Percentiles rank a stretch among this genome's conserved stretches.
Evolutionary conservation across 192 early-diverging fungal genomes (phyloP).

Genomic region (Coemansia sp.): DNA sequence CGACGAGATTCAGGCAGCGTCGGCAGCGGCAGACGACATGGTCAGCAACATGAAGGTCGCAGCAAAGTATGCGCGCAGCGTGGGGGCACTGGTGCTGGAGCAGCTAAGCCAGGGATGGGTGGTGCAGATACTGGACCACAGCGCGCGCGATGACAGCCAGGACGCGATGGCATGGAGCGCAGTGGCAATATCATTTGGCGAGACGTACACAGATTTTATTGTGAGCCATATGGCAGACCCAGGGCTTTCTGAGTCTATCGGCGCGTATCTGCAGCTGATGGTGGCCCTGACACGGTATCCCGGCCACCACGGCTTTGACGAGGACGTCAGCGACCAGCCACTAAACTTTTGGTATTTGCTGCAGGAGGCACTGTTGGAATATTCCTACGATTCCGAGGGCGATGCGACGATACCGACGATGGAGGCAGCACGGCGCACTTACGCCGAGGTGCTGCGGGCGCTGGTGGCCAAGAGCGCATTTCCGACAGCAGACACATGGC

Average conservation of each 20-base stretch:
- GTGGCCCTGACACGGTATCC: slow-evolving; percentile 66
- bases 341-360: slow-evolving; percentile 71
- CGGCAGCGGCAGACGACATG: slow-evolving; percentile 38
- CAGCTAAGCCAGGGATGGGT: slow-evolving; percentile 29
- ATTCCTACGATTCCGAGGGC: slow-evolving; percentile 22
- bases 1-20: slow-evolving; percentile 32
- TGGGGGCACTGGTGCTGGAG: slow-evolving; percentile 25
- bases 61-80: slow-evolving; percentile 18
- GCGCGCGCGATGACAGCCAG: slow-evolving; percentile 11
- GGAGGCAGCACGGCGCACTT: slow-evolving; percentile 41
- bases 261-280: slow-evolving; percentile 37
- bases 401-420: slow-evolving; percentile 11
- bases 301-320: slow-evolving; percentile 63
- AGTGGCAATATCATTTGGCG: slow-evolving; percentile 36
- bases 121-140: slow-evolving; percentile 6
- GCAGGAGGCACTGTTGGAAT: slow-evolving; percentile 65
- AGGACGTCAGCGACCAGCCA: slow-evolving; percentile 65
- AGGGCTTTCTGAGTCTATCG: slow-evolving; percentile 7
- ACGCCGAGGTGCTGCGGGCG: slow-evolving; percentile 51
- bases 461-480: slow-evolving; percentile 57
- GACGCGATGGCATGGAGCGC: slow-evolving; percentile 24
- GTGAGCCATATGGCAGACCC: slow-evolving; percentile 7
- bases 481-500: slow-evolving; percentile 55
- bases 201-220: slow-evolving; percentile 39
- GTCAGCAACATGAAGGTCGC: slow-evolving; percentile 33